Evolutionary conservation across 2,329 filamentous ascomycete genomes (phyloP), one percentile per base, ranked within the genome.

Genomic region (Sodiomyces alkalinus): DNA sequence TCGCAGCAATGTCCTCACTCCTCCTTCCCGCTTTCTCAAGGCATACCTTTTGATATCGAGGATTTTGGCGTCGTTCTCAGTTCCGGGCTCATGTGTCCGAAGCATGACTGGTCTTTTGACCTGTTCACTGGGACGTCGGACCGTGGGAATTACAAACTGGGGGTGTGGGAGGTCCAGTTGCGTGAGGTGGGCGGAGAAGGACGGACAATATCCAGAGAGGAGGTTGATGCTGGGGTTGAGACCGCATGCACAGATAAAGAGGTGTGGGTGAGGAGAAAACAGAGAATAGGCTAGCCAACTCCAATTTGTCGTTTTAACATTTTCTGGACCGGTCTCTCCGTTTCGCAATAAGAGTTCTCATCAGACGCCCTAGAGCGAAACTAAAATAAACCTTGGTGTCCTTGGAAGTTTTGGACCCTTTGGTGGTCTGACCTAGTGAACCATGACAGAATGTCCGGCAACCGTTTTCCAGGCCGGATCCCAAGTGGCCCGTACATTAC

Each of bases 31-130:
- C 58, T 81, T 2, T 77, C 73, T 0, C 60, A 66, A 23, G 74
- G 70, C 0, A 63, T 51, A 0, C 56, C 73, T 0, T 80, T 79
- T 33, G 76, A 81, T 30, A 80, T 81, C 39, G 76, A 81, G 39
- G 76, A 81, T 34, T 81, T 80, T 43, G 75, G 76, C 0, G 52
- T 77, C 3, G 56, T 63, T 4, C 46, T 77, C 6, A 75, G 70
- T 30, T 61, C 69, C 0, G 76, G 74, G 0, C 51, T 81, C 4
- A 64, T 60, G 0, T 81, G 76, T 44, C 72, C 74, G 0, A 78
- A 78, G 36, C 75, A 80, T 35, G 68, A 59, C 4, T 81, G 76
- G 76, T 74, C 72, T 0, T 81, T 80, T 46, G 76, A 81, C 42
- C 40, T 80, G 3, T 66, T 70, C 29, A 68, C 74, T 0, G 76